Evolutionary conservation across 495 filamentous ascomycete species (phyloP).

Genomic region (Endocarpon pusillum): DNA sequence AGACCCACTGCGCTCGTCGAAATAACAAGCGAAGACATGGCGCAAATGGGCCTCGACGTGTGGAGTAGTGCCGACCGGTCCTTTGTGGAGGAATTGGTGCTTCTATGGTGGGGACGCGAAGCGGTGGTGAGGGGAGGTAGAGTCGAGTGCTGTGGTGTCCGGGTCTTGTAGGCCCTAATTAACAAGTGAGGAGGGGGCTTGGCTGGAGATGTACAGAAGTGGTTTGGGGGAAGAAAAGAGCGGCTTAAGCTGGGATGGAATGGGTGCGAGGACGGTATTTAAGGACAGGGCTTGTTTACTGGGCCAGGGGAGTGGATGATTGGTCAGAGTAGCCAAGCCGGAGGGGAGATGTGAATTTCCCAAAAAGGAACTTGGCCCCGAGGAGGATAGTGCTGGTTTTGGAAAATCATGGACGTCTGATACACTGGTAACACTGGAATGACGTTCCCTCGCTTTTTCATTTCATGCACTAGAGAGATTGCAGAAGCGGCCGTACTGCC

Average conservation of each 20-base stretch:
- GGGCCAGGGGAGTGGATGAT: constrained; percentile 47
- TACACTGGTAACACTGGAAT: too few relatives aligned
- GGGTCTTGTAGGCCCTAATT: constrained; percentile 39
- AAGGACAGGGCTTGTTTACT: constrained; percentile 54
- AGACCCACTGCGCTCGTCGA: constrained; percentile 22
- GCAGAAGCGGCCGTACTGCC: too few relatives aligned
- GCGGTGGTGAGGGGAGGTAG: constrained; percentile 54
- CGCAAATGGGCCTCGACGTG: constrained; percentile 66
- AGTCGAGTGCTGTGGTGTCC: constrained; percentile 66
- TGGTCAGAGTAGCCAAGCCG: constrained; percentile 37
- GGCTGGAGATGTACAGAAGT: constrained; percentile 11
- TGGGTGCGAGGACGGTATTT: constrained; percentile 46
- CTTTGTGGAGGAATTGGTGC: constrained; percentile 52
- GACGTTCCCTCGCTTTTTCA: too few relatives aligned
- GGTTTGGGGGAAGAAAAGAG: constrained; percentile 38
- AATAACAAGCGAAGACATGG: constrained; percentile 53
- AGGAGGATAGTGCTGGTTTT: too few relatives aligned
- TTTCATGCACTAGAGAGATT: too few relatives aligned
- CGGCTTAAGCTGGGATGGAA: constrained; percentile 57
- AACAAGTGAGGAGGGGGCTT: constrained; percentile 1
- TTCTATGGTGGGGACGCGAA: constrained; percentile 51
- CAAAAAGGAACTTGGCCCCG: too few relatives aligned
- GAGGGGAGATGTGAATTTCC: too few relatives aligned
- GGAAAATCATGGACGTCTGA: too few relatives aligned
- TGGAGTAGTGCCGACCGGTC: constrained; percentile 66